Conservation (phyloP, 495 filamentous ascomycete species). For the Podospora australis region DNA sequence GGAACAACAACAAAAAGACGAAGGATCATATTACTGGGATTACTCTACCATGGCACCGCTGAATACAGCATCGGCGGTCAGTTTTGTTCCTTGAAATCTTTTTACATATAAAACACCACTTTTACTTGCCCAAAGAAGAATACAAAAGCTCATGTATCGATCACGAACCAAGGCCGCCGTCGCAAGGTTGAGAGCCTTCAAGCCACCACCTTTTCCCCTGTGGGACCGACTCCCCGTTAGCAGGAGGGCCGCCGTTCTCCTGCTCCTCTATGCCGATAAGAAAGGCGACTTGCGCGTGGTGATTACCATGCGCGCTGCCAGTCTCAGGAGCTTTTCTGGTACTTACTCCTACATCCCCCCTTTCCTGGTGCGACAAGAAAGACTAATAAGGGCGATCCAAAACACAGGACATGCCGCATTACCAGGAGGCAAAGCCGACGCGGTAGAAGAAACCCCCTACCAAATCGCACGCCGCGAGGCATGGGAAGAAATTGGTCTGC, state of each 20-base stretch:
- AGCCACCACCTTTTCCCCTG: slow-evolving; percentile 47
- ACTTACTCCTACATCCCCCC: too few species aligned
- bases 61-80: slow-evolving; percentile 49
- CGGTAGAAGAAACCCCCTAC: slow-evolving; percentile 45
- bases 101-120: slow-evolving; percentile 1
- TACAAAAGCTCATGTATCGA: slow-evolving; percentile 10
- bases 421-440: slow-evolving; percentile 65
- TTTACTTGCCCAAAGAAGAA: neutral
- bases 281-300: slow-evolving; percentile 73
- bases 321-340: slow-evolving; percentile 56
- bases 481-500: slow-evolving; percentile 83
- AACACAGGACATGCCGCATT: slow-evolving; percentile 70
- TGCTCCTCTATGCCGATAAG: slow-evolving; percentile 77
- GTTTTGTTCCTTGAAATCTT: slow-evolving; percentile 19
- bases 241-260: slow-evolving; percentile 72
- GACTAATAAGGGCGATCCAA: neutral
- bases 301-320: slow-evolving; percentile 77
- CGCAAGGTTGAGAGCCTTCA: slow-evolving; percentile 65
- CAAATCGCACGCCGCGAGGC: slow-evolving; percentile 84
- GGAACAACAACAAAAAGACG: slow-evolving; percentile 14
- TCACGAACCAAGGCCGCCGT: slow-evolving; percentile 60
- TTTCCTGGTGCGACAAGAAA: too few species aligned
- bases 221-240: slow-evolving; percentile 59
- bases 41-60: slow-evolving; percentile 50
- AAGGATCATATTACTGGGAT: slow-evolving; percentile 42